These are phyloP conservation scores for Colletotrichum tropicicola DNA, from an alignment of 2,329 filamentous ascomycete genomes.

Conservation along the genomic window DNA sequence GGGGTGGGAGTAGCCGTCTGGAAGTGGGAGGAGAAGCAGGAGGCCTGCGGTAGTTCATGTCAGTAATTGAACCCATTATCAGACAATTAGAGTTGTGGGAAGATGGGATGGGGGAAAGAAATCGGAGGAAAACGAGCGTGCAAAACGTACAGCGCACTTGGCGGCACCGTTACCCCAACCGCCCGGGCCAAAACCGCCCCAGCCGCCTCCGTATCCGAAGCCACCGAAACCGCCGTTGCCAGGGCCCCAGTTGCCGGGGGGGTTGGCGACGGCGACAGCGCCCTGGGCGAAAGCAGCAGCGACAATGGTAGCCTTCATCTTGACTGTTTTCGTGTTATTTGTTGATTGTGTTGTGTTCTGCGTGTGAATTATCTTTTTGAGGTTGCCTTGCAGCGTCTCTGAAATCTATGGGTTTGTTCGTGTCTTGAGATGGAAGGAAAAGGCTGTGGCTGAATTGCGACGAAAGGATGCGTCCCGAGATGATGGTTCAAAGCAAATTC, in stretches of 20 bases:
- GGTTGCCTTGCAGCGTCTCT: not conserved
- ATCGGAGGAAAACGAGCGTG: not conserved
- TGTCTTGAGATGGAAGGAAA: not conserved
- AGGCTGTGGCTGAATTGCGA: slow-evolving; percentile 14
- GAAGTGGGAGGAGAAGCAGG: slow-evolving; percentile 38
- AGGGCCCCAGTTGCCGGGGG: slow-evolving; percentile 22
- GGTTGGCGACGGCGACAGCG: slow-evolving; percentile 16
- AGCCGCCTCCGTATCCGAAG: slow-evolving; percentile 11
- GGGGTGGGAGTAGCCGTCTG: slow-evolving; percentile 34
- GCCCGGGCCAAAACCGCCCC: slow-evolving; percentile 20
- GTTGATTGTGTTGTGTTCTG: too few species aligned
- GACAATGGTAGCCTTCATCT: slow-evolving; percentile 27
- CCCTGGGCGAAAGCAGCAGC: slow-evolving; percentile 24
- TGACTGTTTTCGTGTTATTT: not conserved
- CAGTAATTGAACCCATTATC: too few species aligned
- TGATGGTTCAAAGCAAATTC: slow-evolving; percentile 2
- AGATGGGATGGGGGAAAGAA: not conserved
- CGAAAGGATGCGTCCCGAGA: slow-evolving; percentile 17
- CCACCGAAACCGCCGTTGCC: slow-evolving; percentile 23
- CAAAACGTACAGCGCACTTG: slow-evolving; percentile 20
- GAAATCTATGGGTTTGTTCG: not conserved
- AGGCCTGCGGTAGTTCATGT: slow-evolving; percentile 23
- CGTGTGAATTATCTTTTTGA: too few species aligned
- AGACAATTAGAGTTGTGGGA: too few species aligned
- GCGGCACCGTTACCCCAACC: slow-evolving; percentile 12